Evolutionary conservation across 352 stramenopile genomes (phyloP).

Genomic region (Pythium sukuiense): DNA sequence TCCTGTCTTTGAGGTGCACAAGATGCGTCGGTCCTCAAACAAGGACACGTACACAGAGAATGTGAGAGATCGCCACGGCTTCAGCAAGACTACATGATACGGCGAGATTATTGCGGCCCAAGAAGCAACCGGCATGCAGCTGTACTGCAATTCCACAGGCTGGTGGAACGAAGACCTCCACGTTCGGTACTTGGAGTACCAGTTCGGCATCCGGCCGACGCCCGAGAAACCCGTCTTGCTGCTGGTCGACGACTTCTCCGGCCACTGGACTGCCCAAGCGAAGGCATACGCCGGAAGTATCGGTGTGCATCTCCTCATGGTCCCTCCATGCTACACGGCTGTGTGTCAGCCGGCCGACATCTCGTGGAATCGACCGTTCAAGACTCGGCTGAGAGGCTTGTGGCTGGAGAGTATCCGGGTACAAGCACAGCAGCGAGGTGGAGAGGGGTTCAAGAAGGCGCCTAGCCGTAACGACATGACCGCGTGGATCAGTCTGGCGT

Average conservation of each 20-base stretch:
- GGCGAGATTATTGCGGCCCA: not conserved
- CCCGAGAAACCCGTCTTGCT: slow-evolving; percentile 27
- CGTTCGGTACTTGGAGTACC: slow-evolving; percentile 20
- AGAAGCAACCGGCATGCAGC: not conserved
- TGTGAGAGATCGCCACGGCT: not conserved
- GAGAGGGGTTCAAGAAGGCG: slow-evolving; percentile 2
- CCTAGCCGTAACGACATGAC: too few species aligned
- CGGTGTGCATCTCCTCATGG: not conserved
- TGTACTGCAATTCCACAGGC: slow-evolving; percentile 28
- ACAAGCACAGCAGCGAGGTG: not conserved
- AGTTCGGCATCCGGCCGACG: slow-evolving; percentile 20
- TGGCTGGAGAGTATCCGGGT: not conserved
- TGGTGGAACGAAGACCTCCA: slow-evolving; percentile 32
- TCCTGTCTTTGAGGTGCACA: slow-evolving; percentile 26
- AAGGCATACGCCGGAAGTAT: slow-evolving; percentile 2
- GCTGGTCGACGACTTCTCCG: slow-evolving; percentile 32
- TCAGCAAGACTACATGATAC: not conserved
- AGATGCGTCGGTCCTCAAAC: slow-evolving; percentile 13
- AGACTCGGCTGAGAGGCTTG: not conserved
- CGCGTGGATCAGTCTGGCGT: too few species aligned
- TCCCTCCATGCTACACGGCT: not conserved
- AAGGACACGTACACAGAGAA: not conserved
- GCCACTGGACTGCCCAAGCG: slow-evolving; percentile 32
- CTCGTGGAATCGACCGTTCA: slow-evolving; percentile 10
- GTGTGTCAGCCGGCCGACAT: slow-evolving; percentile 9